Evolutionary conservation across 768 basidiomycete genomes (phyloP), one percentile per base, ranked within the genome.

Genomic region (Kwoniella sp.): DNA sequence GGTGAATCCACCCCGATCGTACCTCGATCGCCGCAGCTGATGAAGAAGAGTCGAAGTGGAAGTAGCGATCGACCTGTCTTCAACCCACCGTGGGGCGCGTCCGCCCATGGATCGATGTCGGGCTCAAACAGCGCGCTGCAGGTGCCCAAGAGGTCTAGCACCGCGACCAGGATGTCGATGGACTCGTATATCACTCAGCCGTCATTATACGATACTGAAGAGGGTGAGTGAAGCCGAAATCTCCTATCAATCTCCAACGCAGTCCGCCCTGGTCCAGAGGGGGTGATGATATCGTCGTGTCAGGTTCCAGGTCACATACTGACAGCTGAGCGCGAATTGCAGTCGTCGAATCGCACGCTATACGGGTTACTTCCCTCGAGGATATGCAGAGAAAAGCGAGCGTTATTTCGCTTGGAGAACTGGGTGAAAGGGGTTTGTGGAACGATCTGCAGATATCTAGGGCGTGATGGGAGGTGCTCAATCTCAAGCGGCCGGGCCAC

Each of bases 361-460:
- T 64, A 29, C 23, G 56, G 34, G 63, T 64, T 2, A 57, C 47
- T 7, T 64, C 63, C 20, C 38, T 64, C 17, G 31, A 28, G 29
- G 63, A 57, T 37, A 34, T 64, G 55, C 45, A 54, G 53, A 51
- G 29, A 25, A 57, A 45, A 34, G 63, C 63, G 22, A 64, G 56
- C 22, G 56, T 58, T 7, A 4, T 64, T 9, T 37, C 55, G 23
- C 15, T 64, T 22, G 29, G 41, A n/a, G 47, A 58, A 0, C 34
- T 64, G 23, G 63, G 56, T 17, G 58, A 58, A 45, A 51, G 37
- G 55, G 55, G 26, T 48, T 53, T 47, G 22, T 63, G 54, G 29
- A 28, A 23, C 5, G 60, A 37, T 17, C 28, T 61, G 15, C 60
- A 41, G 29, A 54, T 54, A 31, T 38, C 30, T 26, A 25, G 28